Base-by-base conservation (phyloP, 176 grass and related monocot genomes). In the Bromus sterilis region DNA sequence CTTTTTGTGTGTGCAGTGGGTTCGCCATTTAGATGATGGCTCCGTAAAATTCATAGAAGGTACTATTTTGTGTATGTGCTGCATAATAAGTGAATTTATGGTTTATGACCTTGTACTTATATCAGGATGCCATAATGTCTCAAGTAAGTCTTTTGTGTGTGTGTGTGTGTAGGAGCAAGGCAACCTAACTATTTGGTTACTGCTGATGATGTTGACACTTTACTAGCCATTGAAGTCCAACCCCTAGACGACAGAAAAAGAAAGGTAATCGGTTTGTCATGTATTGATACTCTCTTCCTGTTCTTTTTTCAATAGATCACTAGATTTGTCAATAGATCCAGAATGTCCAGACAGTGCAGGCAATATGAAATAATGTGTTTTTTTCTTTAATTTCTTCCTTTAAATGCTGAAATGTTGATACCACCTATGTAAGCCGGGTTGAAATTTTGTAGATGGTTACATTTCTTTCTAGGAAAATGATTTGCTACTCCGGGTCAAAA, bases 231-330 rank as follows among this genome's bases (percentile, higher is more conserved):
- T 86, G 84, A 98, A 95, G 88, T 98, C 74, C 95, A 98, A 78
- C 95, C 95, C 60, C 86, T 98, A 46, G 95, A 98, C 73, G 90
- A 98, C 40, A 94, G 88, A 66, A 95, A 98, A 82, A 89, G 95
- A 73, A 98, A 95, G 90, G 95, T 95, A 78, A 39, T 30, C 35
- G 32, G 78, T 63, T 79, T 75, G 3, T 71, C 44, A 72, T 79
- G 15, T 51, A 20, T 28, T 87, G 32, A n/a, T n/a, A n/a, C n/a
- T n/a, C n/a, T n/a, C n/a, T n/a, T n/a, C n/a, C n/a, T n/a, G n/a
- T n/a, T n/a, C n/a, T n/a, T n/a, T n/a, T n/a, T n/a, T n/a, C n/a
- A n/a, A n/a, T n/a, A n/a, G n/a, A n/a, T n/a, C n/a, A n/a, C n/a
- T n/a, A n/a, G n/a, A n/a, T n/a, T n/a, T n/a, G n/a, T n/a, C n/a